phyloP scores from a whole-genome alignment of 2,329 filamentous ascomycete species.

The Aplosporella prunicola region DNA sequence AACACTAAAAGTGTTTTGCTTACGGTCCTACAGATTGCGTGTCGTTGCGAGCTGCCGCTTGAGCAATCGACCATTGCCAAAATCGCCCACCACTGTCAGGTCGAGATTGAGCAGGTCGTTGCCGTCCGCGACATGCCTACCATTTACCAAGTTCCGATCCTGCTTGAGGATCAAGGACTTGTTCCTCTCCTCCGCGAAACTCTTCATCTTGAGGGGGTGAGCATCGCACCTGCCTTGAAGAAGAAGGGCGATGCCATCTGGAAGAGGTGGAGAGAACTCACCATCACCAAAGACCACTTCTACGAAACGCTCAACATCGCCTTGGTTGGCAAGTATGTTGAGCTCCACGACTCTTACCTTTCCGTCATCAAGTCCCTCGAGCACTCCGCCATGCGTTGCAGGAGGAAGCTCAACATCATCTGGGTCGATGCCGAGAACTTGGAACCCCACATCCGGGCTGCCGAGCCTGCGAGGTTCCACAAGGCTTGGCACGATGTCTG shows the following conservation, averaged over 20 bases:
- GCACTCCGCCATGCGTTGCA: slow-evolving; percentile 81
- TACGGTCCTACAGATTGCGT: slow-evolving; percentile 59
- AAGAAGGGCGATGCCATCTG: slow-evolving; percentile 61
- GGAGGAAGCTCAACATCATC: slow-evolving; percentile 66
- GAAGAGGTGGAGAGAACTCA: slow-evolving; percentile 66
- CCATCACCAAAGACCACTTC: slow-evolving; percentile 56
- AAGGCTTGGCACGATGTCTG: slow-evolving; percentile 76
- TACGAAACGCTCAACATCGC: slow-evolving; percentile 68
- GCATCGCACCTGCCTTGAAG: slow-evolving; percentile 44
- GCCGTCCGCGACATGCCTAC: slow-evolving; percentile 80
- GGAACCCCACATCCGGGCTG: slow-evolving; percentile 54
- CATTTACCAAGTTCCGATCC: slow-evolving; percentile 90
- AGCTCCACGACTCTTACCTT: slow-evolving; percentile 77
- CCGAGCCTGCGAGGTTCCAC: slow-evolving; percentile 65
- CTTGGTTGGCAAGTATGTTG: slow-evolving; percentile 86
- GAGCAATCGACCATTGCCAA: slow-evolving; percentile 69
- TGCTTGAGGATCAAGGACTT: slow-evolving; percentile 74
- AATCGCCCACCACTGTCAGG: slow-evolving; percentile 81
- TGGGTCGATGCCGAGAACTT: slow-evolving; percentile 82
- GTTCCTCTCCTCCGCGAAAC: slow-evolving; percentile 55
- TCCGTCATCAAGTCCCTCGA: slow-evolving; percentile 79
- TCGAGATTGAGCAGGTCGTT: slow-evolving; percentile 75
- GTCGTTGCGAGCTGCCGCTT: slow-evolving; percentile 73
- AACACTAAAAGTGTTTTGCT: slow-evolving; percentile 1
- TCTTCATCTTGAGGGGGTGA: slow-evolving; percentile 53